A percentile compares a stretch with the other conserved stretches of the same genome.
Evolutionary conservation across 805 yeast species (phyloP).

Genomic region (Hanseniaspora opuntiae): DNA sequence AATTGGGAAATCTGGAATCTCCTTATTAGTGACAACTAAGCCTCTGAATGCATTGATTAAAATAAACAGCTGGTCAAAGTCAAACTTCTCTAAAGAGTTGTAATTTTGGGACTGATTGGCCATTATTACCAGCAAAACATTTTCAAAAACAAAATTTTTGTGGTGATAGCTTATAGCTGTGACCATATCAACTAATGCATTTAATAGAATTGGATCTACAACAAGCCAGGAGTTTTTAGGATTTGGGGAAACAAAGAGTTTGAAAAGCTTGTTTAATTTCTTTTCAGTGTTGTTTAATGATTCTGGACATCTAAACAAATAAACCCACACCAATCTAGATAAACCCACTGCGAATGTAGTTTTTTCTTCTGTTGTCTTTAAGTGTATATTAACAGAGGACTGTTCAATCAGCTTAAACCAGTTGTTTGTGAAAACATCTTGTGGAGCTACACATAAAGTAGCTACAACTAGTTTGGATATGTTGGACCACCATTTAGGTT

Average conservation of each 20-base stretch:
- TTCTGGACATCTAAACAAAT: conserved; percentile 72
- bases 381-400: conserved; percentile 47
- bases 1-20: conserved; percentile 65
- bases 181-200: conserved; percentile 58
- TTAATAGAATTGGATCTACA: conserved; percentile 46
- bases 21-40: conserved; percentile 48
- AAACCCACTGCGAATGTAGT: conserved; percentile 49
- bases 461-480: conserved; percentile 58
- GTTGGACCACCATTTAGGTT: conserved; percentile 47
- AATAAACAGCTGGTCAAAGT: conserved; percentile 58
- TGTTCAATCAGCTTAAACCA: conserved; percentile 65
- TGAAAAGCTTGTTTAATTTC: conserved; percentile 53
- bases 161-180: conserved; percentile 69
- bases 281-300: conserved; percentile 77
- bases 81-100: conserved; percentile 42
- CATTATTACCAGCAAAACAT: conserved; percentile 57
- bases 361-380: conserved; percentile 41
- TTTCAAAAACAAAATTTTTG: conserved; percentile 66
- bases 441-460: conserved; percentile 66
- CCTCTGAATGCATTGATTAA: conserved; percentile 59
- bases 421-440: conserved; percentile 50
- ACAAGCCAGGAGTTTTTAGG: conserved; percentile 68
- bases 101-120: conserved; percentile 19
- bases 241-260: conserved; percentile 39
- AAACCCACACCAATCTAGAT: conserved; percentile 79